phyloP scores from a whole-genome alignment of 371 early-diverging fungal species.

The Parasitella parasitica region DNA sequence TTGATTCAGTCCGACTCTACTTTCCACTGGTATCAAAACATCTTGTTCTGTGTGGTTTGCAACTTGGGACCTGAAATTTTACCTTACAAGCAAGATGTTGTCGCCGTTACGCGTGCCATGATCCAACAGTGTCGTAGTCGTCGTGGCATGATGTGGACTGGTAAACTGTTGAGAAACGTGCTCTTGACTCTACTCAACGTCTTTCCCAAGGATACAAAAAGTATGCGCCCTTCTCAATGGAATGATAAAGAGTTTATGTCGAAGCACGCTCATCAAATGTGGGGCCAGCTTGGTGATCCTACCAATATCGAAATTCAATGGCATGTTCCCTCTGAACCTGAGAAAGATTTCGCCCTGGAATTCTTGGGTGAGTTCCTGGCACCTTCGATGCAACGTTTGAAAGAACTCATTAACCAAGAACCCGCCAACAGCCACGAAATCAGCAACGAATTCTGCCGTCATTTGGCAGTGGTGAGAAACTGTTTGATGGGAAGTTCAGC shows the following conservation, averaged over 20 bases:
- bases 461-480: constrained; percentile 56
- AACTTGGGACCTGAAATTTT: constrained; percentile 58
- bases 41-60: constrained; percentile 55
- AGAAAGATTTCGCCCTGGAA: constrained; percentile 68
- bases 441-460: constrained; percentile 60
- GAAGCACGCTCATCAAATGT: constrained; percentile 64
- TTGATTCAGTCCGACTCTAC: constrained; percentile 67
- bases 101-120: constrained; percentile 50
- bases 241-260: constrained; percentile 46
- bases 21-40: constrained; percentile 78
- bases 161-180: constrained; percentile 53
- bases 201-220: constrained; percentile 58
- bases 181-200: constrained; percentile 47
- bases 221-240: constrained; percentile 53
- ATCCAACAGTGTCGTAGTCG: constrained; percentile 61
- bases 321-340: constrained; percentile 74
- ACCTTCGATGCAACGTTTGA: constrained; percentile 46
- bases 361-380: constrained; percentile 54
- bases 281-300: constrained; percentile 69
- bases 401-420: constrained; percentile 43
- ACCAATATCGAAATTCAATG: constrained; percentile 63
- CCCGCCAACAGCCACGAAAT: constrained; percentile 30
- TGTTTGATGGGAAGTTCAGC: constrained; percentile 55
- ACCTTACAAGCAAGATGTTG: constrained; percentile 51
- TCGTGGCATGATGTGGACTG: constrained; percentile 74